A percentile compares a stretch with the other conserved stretches of the same genome.
phyloP scores from a whole-genome alignment of 495 filamentous ascomycete species.

The Pyrenopolyporus hunteri region DNA sequence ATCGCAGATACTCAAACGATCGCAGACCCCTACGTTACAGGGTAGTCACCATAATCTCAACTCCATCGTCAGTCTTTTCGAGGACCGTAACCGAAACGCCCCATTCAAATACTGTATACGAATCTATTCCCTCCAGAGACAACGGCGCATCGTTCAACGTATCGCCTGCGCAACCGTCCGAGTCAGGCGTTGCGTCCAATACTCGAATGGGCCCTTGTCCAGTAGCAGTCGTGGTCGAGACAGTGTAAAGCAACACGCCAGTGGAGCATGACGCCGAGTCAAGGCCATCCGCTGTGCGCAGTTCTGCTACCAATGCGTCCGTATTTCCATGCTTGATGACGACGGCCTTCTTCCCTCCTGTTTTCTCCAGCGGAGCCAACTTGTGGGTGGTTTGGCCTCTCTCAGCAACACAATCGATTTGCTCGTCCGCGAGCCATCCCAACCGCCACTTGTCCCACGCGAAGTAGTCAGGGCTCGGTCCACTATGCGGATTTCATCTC shows the following conservation, averaged over 20 bases:
- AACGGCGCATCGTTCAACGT: constrained; percentile 37
- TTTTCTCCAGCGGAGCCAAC: constrained; percentile 36
- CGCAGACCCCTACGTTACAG: not conserved
- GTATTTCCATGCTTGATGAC: constrained; percentile 34
- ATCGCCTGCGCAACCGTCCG: constrained; percentile 34
- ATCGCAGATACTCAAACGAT: too few species aligned
- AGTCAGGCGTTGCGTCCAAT: constrained; percentile 31
- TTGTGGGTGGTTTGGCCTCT: constrained; percentile 29
- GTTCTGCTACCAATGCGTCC: constrained; percentile 34
- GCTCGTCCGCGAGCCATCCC: constrained; percentile 40
- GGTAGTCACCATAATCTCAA: constrained; percentile 27
- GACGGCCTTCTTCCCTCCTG: constrained; percentile 35
- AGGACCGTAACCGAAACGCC: constrained; percentile 31
- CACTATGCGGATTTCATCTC: not conserved
- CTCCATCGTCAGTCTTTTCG: constrained; percentile 11
- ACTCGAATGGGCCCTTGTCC: constrained; percentile 38
- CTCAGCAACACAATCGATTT: constrained; percentile 36
- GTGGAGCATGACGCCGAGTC: constrained; percentile 34
- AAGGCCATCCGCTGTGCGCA: constrained; percentile 24
- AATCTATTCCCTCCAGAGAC: constrained; percentile 22
- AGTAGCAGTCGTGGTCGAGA: constrained; percentile 29
- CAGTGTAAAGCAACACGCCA: constrained; percentile 39
- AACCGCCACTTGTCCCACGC: constrained; percentile 47
- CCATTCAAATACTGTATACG: constrained; percentile 27
- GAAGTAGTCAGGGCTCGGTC: constrained; percentile 45